Evolutionary conservation across 2,329 filamentous ascomycete species (phyloP).

Genomic region (Aschersonia sp.): DNA sequence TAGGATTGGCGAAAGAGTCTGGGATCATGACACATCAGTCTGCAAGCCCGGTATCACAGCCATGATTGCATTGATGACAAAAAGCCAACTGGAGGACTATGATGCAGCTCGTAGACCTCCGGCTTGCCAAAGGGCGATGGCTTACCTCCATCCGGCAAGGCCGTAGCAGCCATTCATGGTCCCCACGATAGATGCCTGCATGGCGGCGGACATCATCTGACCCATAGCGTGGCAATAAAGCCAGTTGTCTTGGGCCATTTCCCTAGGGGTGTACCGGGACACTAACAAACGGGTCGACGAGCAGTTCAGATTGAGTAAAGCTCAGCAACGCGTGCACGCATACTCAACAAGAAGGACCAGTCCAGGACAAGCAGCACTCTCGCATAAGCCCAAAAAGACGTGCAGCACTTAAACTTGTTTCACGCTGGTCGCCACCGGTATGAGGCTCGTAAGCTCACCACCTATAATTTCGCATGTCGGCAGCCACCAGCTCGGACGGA

Average conservation of each 20-base stretch:
- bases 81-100: slow-evolving; percentile 18
- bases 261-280: slow-evolving; percentile 22
- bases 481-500: slow-evolving; percentile 22
- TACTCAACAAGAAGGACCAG: slow-evolving; percentile 19
- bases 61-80: slow-evolving; percentile 24
- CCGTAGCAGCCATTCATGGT: slow-evolving; percentile 21
- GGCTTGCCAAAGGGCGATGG: background rate
- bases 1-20: too few relatives aligned
- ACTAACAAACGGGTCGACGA: slow-evolving; percentile 6
- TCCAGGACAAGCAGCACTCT: slow-evolving; percentile 20
- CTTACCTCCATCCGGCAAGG: slow-evolving; percentile 25
- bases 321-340: background rate
- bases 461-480: slow-evolving; percentile 18
- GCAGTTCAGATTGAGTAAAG: background rate
- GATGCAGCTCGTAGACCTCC: background rate
- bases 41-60: too few relatives aligned
- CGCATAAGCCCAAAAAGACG: slow-evolving; percentile 24
- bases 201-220: slow-evolving; percentile 27
- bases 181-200: slow-evolving; percentile 25
- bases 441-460: slow-evolving; percentile 11
- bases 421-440: slow-evolving; percentile 19
- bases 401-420: slow-evolving; percentile 20
- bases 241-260: slow-evolving; percentile 24
- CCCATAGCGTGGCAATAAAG: slow-evolving; percentile 25
- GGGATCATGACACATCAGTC: too few relatives aligned